Conservation (phyloP, 768 basidiomycete genomes). For the Phylloporus rhodoxanthus region DNA sequence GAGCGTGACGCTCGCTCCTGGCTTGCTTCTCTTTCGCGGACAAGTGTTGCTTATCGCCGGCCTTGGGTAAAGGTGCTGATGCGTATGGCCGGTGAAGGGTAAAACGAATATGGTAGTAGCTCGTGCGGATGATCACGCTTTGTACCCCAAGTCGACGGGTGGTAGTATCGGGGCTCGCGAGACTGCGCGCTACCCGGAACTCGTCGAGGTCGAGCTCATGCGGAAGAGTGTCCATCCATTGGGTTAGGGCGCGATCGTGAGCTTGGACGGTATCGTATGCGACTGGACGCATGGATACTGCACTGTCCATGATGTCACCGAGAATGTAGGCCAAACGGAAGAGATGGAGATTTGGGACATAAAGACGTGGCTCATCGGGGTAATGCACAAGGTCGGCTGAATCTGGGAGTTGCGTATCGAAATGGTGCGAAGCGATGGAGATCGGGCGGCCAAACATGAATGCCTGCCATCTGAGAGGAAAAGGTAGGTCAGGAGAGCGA, state of each 20-base stretch:
- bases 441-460: conserved; percentile 82
- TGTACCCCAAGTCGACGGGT: conserved; percentile 70
- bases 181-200: conserved; percentile 62
- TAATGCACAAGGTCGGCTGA: conserved; percentile 41
- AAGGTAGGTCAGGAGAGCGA: conserved; percentile 4
- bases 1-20: conserved; percentile 39
- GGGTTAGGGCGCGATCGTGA: conserved; percentile 62
- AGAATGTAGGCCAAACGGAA: conserved; percentile 74
- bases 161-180: conserved; percentile 56
- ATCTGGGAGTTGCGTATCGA: conserved; percentile 73
- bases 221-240: conserved; percentile 77
- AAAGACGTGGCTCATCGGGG: conserved; percentile 59
- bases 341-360: conserved; percentile 68
- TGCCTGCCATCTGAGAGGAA: conserved; percentile 65
- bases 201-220: conserved; percentile 72
- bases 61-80: conserved; percentile 22
- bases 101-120: conserved; percentile 79
- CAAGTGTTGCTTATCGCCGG: conserved; percentile 24
- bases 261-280: conserved; percentile 67
- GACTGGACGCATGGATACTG: conserved; percentile 74
- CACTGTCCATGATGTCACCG: conserved; percentile 82
- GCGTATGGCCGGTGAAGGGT: conserved; percentile 79
- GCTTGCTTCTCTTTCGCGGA: conserved; percentile 27
- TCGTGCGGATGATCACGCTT: conserved; percentile 72
- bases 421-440: conserved; percentile 72